phyloP scores from a whole-genome alignment of 768 basidiomycete genomes.

The Boletellus ananas region DNA sequence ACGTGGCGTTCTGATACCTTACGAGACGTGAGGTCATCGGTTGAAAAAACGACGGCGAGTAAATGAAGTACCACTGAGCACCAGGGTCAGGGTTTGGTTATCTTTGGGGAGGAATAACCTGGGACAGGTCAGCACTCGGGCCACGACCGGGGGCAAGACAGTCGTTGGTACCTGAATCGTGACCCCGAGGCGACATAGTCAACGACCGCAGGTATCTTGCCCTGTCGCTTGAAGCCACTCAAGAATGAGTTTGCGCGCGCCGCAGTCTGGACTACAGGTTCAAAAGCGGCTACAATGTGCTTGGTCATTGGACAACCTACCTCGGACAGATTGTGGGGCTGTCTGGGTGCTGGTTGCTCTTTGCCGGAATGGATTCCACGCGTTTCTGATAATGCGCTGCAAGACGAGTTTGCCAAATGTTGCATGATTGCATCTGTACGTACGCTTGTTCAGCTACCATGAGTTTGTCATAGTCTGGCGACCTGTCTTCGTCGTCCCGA shows the following conservation, averaged over 20 bases:
- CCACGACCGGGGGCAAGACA: neutral
- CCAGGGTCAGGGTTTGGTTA: slow-evolving; percentile 89
- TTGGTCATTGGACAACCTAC: slow-evolving; percentile 35
- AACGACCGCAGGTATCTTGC: slow-evolving; percentile 78
- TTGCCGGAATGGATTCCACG: slow-evolving; percentile 93
- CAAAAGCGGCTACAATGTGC: neutral
- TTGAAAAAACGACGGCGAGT: neutral
- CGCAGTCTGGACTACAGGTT: slow-evolving; percentile 43
- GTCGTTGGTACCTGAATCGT: slow-evolving; percentile 75
- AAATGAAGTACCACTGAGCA: slow-evolving; percentile 65
- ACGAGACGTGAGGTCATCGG: slow-evolving; percentile 5
- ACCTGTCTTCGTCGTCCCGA: slow-evolving; percentile 92
- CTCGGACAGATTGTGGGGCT: slow-evolving; percentile 90
- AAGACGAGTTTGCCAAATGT: slow-evolving; percentile 7
- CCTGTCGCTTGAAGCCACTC: slow-evolving; percentile 86
- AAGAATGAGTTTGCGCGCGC: slow-evolving; percentile 83
- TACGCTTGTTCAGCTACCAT: slow-evolving; percentile 92
- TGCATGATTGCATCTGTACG: slow-evolving; percentile 29
- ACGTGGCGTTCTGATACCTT: slow-evolving; percentile 88
- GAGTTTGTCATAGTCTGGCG: slow-evolving; percentile 93
- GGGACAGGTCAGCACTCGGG: neutral
- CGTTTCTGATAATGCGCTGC: slow-evolving; percentile 70
- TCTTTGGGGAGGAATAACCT: slow-evolving; percentile 87
- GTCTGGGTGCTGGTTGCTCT: slow-evolving; percentile 73
- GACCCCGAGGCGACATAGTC: slow-evolving; percentile 95